Percentiles rank a stretch among this genome's conserved stretches.
Evolutionary conservation across 1,284 basidiomycete species (phyloP).

Genomic region (Neonothopanus nambi): DNA sequence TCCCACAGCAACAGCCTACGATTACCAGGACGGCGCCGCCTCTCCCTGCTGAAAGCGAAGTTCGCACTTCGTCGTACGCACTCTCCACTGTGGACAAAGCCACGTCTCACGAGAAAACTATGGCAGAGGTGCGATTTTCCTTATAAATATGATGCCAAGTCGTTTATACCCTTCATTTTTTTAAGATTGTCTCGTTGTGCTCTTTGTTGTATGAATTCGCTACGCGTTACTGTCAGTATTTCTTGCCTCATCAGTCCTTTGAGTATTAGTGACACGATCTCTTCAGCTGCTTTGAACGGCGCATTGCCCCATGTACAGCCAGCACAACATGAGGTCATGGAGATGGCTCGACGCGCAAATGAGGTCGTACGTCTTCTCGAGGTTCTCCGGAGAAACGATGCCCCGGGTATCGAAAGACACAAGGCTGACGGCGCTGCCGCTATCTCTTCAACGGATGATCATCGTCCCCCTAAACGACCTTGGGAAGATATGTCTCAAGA

Average conservation of each 20-base stretch:
- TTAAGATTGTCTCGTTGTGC: constrained; percentile 63
- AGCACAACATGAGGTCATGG: constrained; percentile 51
- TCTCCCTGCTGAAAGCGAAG: constrained; percentile 8
- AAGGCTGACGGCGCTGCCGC: constrained; percentile 27
- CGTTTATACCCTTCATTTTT: constrained; percentile 16
- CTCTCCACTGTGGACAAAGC: constrained; percentile 12
- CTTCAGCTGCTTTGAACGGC: constrained; percentile 46
- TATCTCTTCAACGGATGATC: constrained; percentile 36
- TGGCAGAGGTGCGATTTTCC: constrained; percentile 37
- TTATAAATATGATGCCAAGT: constrained; percentile 5
- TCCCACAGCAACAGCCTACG: constrained; percentile 22
- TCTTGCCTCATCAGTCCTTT: constrained; percentile 7
- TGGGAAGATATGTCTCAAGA: constrained; percentile 71
- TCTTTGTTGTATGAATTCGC: constrained; percentile 61
- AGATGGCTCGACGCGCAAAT: constrained; percentile 65
- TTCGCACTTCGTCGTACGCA: neutral
- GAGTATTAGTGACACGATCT: constrained; percentile 8
- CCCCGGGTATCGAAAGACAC: constrained; percentile 33
- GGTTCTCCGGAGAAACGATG: constrained; percentile 49
- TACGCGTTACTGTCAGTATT: constrained; percentile 56
- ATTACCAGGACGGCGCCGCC: neutral
- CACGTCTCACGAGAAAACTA: constrained; percentile 36
- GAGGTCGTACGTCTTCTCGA: constrained; percentile 67
- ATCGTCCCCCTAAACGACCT: constrained; percentile 68
- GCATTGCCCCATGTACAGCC: constrained; percentile 51